Base-by-base conservation (phyloP, 2,329 filamentous ascomycete species). In the Cercospora janseana region DNA sequence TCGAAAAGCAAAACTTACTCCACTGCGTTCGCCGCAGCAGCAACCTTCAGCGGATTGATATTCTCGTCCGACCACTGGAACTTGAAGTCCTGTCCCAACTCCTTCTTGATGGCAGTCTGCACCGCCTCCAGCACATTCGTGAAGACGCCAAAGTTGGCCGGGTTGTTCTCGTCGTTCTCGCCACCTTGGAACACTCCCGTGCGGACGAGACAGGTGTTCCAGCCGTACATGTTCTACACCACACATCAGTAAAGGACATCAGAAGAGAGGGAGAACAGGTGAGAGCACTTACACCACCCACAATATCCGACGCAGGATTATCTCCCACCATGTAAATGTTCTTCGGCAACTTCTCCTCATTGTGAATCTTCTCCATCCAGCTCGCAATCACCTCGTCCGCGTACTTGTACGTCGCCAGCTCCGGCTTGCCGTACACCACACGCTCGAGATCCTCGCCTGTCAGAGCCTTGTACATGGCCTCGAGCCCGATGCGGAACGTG, bases 281-380 rank as follows among this genome's bases (percentile, higher is more conserved):
- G 13, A 18, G 8, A 24, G 12, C 16, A 57, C 54, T 52, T 54
- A 57, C 54, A 55, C 85, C 86, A 55, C 86, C 86, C 57, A 86
- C 77, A 63, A 88, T 87, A 66, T 88, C 85, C 20, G 82, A 86
- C 20, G 82, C 81, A 5, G 84, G 85, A 73, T 87, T 88, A 70
- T 88, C 85, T 58, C 85, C 85, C 48, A 88, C 74, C 85, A 88
- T 88, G 77, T 88, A 88, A 67, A 87, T 76, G 71, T 87, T 85
- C 67, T 80, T 68, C 3, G 84, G 83, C 32, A 87, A 73, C 53
- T 72, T 75, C 74, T 86, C 82, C 69, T 88, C 85, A 64, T 81
- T 81, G 75, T 89, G 85, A 58, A 89, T 80, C 61, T 81, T 75
- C 60, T 85, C 84, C 85, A 88, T 88, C 85, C 85, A 89, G 44